Conservation (phyloP, 2,329 filamentous ascomycete genomes). For the Thelonectria olida region DNA sequence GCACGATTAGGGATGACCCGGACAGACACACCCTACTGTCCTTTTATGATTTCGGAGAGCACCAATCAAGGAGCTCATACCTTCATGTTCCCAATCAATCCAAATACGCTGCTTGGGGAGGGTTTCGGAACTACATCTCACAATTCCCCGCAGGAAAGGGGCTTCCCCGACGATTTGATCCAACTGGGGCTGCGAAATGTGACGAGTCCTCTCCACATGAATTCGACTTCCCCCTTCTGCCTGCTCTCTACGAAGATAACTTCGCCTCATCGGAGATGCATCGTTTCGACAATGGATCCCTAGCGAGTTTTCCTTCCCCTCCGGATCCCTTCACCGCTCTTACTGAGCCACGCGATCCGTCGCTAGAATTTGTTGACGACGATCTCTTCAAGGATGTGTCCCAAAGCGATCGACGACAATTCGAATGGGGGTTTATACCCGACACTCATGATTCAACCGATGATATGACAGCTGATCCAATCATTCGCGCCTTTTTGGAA, state of each 20-base stretch:
- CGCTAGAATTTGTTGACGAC: background rate
- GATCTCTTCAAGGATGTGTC: background rate
- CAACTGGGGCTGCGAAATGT: too few relatives aligned
- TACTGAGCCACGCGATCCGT: background rate
- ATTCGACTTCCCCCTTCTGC: too few relatives aligned
- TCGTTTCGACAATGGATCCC: too few relatives aligned
- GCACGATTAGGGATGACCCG: background rate
- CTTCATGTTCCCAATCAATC: background rate
- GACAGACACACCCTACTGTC: background rate
- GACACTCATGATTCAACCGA: background rate
- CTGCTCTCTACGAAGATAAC: too few relatives aligned
- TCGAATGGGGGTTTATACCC: background rate
- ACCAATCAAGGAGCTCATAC: too few relatives aligned
- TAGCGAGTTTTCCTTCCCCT: too few relatives aligned
- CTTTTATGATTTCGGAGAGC: background rate
- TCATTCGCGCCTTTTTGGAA: background rate
- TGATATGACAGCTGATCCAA: background rate
- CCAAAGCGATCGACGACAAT: background rate
- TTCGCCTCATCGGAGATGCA: too few relatives aligned
- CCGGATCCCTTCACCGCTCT: too few relatives aligned
- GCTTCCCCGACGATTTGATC: too few relatives aligned
- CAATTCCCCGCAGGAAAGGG: background rate
- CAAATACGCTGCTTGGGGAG: background rate
- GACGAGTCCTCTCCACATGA: too few relatives aligned
- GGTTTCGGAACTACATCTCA: background rate